phyloP scores from a whole-genome alignment of 2,329 filamentous ascomycete genomes.

The Trichoderma sp. region DNA sequence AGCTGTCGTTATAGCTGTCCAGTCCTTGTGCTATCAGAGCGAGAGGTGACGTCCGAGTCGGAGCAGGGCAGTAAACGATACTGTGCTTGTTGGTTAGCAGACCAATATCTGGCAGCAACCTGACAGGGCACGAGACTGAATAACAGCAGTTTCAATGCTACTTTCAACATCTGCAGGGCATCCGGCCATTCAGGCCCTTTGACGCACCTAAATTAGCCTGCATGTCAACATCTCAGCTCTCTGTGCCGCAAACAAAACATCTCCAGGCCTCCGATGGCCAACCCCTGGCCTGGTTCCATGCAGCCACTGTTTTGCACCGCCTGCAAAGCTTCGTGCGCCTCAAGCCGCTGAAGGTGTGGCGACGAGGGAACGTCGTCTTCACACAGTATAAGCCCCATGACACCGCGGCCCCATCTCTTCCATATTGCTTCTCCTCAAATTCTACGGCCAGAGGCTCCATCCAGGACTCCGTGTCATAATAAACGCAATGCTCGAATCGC shows the following conservation, averaged over 20 bases:
- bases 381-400: constrained; percentile 8
- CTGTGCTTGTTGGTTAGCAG: neutral
- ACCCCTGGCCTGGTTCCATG: constrained; percentile 2
- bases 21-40: neutral
- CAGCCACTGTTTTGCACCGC: constrained; percentile 16
- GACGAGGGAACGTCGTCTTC: neutral
- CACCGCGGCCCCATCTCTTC: neutral
- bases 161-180: neutral
- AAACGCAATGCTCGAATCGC: neutral
- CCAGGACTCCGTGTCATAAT: constrained; percentile 14
- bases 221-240: neutral
- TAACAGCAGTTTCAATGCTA: neutral
- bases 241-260: neutral
- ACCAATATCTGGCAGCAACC: neutral
- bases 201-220: neutral
- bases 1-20: neutral
- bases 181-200: neutral
- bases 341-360: neutral
- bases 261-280: neutral
- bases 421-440: constrained; percentile 15
- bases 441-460: neutral
- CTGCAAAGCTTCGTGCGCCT: neutral
- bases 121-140: neutral
- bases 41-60: neutral
- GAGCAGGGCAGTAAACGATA: neutral